phyloP scores from a whole-genome alignment of 306 rosid species.

The Psophocarpus tetragonolobus region DNA sequence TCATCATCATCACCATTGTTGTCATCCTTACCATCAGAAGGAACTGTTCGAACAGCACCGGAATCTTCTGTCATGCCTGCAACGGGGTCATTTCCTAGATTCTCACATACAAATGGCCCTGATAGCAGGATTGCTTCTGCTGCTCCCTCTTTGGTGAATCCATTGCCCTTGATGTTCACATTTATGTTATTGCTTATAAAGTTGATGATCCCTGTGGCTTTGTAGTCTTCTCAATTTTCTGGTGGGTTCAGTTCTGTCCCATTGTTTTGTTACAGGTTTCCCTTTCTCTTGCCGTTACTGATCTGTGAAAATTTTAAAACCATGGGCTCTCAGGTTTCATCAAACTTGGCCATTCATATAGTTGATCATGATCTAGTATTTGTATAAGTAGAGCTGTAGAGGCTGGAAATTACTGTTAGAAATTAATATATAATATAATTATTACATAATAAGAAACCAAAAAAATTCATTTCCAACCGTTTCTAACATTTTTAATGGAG shows the following conservation, averaged over 20 bases:
- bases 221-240: slow-evolving; percentile 33
- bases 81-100: slow-evolving; percentile 47
- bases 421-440: too few relatives aligned
- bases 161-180: slow-evolving; percentile 40
- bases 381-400: too few relatives aligned
- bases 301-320: neutral
- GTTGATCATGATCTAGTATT: too few relatives aligned
- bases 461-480: too few relatives aligned
- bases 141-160: slow-evolving; percentile 51
- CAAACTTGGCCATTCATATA: neutral
- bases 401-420: too few relatives aligned
- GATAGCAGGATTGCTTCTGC: slow-evolving; percentile 30
- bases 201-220: slow-evolving; percentile 34
- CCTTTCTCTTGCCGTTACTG: slow-evolving; percentile 19
- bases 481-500: too few relatives aligned
- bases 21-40: slow-evolving; percentile 30
- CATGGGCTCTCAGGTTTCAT: neutral
- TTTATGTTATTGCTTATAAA: slow-evolving; percentile 39
- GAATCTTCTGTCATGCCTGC: slow-evolving; percentile 45
- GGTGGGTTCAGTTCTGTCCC: neutral
- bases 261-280: slow-evolving; percentile 18
- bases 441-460: too few relatives aligned
- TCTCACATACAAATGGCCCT: slow-evolving; percentile 60
- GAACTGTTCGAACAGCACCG: slow-evolving; percentile 37
- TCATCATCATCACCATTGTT: too few relatives aligned